Conservation (phyloP, 2,329 filamentous ascomycete species). For the Madurella fahalii region DNA sequence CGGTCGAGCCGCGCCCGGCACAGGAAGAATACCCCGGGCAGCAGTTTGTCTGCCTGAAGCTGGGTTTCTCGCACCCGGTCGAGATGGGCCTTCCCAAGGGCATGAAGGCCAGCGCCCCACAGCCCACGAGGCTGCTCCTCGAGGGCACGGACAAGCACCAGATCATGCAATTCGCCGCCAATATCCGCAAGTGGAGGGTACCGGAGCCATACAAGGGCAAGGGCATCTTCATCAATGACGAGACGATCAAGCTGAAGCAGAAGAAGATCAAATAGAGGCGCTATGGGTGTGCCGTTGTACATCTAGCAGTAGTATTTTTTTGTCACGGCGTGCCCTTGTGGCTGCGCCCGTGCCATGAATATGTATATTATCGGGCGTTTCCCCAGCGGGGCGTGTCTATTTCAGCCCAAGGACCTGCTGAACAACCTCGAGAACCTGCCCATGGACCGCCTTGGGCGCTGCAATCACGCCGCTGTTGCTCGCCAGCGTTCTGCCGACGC, state of each 20-base stretch:
- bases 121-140: conserved; percentile 85
- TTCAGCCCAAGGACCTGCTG: conserved; percentile 65
- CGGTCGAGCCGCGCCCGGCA: conserved; percentile 70
- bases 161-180: conserved; percentile 86
- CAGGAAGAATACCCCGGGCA: conserved; percentile 77
- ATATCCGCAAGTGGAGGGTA: conserved; percentile 80
- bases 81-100: conserved; percentile 80
- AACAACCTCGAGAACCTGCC: conserved; percentile 72
- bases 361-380: conserved; percentile 24
- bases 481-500: conserved; percentile 75
- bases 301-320: conserved; percentile 17
- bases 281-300: conserved; percentile 13
- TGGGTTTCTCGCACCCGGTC: conserved; percentile 94
- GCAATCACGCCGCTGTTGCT: conserved; percentile 94
- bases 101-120: conserved; percentile 80
- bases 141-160: conserved; percentile 84
- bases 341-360: conserved; percentile 23
- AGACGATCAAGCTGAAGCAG: conserved; percentile 96
- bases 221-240: conserved; percentile 95
- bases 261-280: conserved; percentile 83
- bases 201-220: conserved; percentile 99
- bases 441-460: conserved; percentile 72
- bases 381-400: conserved; percentile 20
- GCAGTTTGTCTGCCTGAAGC: conserved; percentile 87
- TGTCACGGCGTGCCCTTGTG: conserved; percentile 1